Evolutionary conservation across 495 filamentous ascomycete species (phyloP).

Genomic region (Terfezia claveryi): DNA sequence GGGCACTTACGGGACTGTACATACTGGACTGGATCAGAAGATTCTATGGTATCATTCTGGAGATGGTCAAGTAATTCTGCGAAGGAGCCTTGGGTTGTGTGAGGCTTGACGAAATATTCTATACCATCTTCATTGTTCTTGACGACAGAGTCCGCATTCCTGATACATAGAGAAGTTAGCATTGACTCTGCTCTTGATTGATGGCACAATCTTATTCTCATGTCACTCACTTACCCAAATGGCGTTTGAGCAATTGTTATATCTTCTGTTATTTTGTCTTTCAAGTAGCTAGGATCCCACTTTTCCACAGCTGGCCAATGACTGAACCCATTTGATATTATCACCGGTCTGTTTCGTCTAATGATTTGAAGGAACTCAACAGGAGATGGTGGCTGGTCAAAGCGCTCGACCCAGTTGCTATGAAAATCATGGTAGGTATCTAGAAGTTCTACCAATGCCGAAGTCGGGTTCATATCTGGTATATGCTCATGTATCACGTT

Average conservation of each 20-base stretch:
- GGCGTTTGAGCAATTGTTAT: constrained; percentile 56
- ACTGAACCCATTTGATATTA: constrained; percentile 34
- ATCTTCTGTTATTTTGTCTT: constrained; percentile 25
- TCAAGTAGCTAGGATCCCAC: constrained; percentile 38
- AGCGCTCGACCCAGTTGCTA: constrained; percentile 28
- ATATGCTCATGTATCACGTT: no score
- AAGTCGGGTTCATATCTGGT: no score
- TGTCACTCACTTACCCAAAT: constrained; percentile 28
- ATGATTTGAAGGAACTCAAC: constrained; percentile 55
- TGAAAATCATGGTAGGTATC: constrained; percentile 48
- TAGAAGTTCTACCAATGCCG: constrained; percentile 30
- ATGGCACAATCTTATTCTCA: not conserved
- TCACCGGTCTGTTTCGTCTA: constrained; percentile 43
- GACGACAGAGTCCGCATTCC: constrained; percentile 21
- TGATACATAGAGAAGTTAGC: not conserved
- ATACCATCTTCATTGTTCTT: constrained; percentile 8
- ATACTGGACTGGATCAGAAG: constrained; percentile 21
- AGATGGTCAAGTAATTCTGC: constrained; percentile 19
- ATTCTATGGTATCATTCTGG: constrained; percentile 2
- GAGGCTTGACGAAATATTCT: constrained; percentile 25
- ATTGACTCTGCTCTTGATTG: not conserved
- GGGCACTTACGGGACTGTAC: constrained; percentile 26
- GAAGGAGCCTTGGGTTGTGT: constrained; percentile 21
- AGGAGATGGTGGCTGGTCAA: constrained; percentile 39
- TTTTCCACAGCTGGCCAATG: constrained; percentile 35